Conservation (phyloP, 1,139 yeast genomes). For the Pichia sp. region DNA sequence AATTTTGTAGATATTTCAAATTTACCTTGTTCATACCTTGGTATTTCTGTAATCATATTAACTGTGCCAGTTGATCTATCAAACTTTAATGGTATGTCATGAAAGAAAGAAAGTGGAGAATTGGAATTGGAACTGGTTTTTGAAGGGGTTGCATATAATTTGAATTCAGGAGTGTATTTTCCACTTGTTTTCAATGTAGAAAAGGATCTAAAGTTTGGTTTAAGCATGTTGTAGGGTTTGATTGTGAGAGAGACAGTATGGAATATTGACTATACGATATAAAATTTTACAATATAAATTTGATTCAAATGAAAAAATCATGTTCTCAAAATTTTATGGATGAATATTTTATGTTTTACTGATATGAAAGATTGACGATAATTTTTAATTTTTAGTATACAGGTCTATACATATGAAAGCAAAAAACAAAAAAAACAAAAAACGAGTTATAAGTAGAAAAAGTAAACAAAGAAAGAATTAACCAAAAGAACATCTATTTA, state of each 20-base stretch:
- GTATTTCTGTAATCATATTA: slow-evolving; percentile 90
- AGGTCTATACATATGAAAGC: not conserved
- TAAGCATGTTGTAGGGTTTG: not conserved
- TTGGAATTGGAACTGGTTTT: slow-evolving; percentile 31
- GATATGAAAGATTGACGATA: not conserved
- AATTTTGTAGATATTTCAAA: slow-evolving; percentile 76
- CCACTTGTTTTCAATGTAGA: slow-evolving; percentile 33
- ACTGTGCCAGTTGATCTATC: slow-evolving; percentile 57
- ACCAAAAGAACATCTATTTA: not conserved
- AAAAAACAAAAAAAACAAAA: not conserved
- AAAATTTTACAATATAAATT: too few relatives aligned
- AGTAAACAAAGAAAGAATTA: not conserved
- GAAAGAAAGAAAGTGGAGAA: slow-evolving; percentile 66
- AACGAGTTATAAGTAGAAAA: too few relatives aligned
- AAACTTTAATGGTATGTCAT: slow-evolving; percentile 79
- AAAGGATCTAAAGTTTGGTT: slow-evolving; percentile 11
- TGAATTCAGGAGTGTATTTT: slow-evolving; percentile 40
- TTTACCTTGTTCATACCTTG: slow-evolving; percentile 94
- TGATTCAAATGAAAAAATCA: not conserved
- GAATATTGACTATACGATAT: not conserved
- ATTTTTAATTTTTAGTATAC: not conserved
- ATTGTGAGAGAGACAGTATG: not conserved
- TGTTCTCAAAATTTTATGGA: not conserved
- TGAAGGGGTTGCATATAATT: slow-evolving; percentile 34
- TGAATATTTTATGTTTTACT: too few relatives aligned